phyloP scores from a whole-genome alignment of 257 asterid genomes.

The Forsythia viridissima region DNA sequence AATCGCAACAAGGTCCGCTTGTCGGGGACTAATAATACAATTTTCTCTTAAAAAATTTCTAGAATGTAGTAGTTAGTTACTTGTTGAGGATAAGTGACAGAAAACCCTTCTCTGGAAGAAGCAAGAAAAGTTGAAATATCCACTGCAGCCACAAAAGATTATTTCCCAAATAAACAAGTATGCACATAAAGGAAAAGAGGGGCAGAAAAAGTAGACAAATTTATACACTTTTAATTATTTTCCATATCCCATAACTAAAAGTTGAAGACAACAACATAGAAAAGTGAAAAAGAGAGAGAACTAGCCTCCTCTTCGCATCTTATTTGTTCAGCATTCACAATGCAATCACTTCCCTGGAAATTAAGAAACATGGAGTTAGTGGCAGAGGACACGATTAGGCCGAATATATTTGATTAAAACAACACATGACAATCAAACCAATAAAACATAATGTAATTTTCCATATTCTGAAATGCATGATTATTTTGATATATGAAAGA shows the following conservation, averaged over 20 bases:
- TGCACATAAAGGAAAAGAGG: not conserved
- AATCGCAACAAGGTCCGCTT: too few species aligned
- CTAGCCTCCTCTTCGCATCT: not conserved
- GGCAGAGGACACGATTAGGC: not conserved
- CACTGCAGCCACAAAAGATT: not conserved
- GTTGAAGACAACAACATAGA: not conserved
- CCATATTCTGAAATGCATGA: not conserved
- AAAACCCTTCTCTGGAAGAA: not conserved
- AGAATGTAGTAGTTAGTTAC: not conserved
- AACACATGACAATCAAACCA: not conserved
- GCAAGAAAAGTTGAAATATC: not conserved
- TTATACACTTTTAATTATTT: not conserved
- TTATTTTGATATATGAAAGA: not conserved
- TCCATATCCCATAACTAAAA: not conserved
- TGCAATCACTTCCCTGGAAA: not conserved
- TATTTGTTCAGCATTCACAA: not conserved
- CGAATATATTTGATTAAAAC: not conserved
- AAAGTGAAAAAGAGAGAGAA: not conserved
- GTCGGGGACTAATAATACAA: too few species aligned
- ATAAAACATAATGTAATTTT: not conserved
- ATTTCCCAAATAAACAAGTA: not conserved
- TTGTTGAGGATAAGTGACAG: not conserved
- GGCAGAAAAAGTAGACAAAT: not conserved
- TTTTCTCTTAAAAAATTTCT: too few species aligned
- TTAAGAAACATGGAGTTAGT: not conserved